A percentile compares a stretch with the other conserved stretches of the same genome.
Conservation (phyloP, 2,329 filamentous ascomycete species). For the Alternaria postmessia region DNA sequence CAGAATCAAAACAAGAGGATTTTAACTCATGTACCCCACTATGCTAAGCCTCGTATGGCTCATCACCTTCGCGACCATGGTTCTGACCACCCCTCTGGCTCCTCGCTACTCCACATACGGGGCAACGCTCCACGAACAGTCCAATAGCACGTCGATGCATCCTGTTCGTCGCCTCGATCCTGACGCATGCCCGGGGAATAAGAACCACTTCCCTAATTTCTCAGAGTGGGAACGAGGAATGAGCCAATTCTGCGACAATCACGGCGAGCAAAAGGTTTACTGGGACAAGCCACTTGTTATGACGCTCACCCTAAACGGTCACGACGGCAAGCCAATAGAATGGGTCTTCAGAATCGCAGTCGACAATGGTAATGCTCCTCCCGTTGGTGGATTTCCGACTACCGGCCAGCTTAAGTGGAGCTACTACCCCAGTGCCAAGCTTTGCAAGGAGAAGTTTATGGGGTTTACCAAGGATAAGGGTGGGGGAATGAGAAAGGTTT, state of each 20-base stretch:
- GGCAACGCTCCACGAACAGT: background rate
- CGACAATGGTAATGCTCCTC: background rate
- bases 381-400: too few relatives aligned
- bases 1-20: background rate
- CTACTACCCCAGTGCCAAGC: background rate
- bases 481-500: background rate
- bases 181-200: constrained; percentile 1
- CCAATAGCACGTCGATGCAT: background rate
- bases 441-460: constrained; percentile 1
- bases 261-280: background rate
- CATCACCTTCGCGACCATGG: background rate
- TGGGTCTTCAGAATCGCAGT: constrained; percentile 9
- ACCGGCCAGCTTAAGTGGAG: background rate
- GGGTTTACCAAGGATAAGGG: background rate
- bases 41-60: background rate
- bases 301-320: constrained; percentile 1
- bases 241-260: constrained; percentile 1
- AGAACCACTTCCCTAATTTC: background rate
- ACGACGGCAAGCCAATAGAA: constrained; percentile 4
- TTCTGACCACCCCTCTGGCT: background rate
- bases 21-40: background rate
- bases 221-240: background rate
- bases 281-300: background rate
- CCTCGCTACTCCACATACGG: background rate
- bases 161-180: background rate